A percentile compares a stretch with the other conserved stretches of the same genome.
phyloP scores from a whole-genome alignment of 2,329 filamentous ascomycete genomes.

The Fulvia fulva region DNA sequence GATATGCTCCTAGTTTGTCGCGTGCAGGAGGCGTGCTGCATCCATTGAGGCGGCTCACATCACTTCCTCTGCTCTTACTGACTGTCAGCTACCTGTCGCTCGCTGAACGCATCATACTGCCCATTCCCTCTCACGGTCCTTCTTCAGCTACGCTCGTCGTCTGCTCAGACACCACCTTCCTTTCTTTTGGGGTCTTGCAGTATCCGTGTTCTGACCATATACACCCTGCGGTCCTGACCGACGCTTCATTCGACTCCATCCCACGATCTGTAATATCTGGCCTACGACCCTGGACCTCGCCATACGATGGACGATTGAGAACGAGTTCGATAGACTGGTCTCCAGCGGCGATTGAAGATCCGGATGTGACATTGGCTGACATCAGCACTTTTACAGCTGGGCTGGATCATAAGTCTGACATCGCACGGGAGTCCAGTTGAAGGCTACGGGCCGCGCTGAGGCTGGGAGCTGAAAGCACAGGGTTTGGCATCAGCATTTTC shows the following conservation, averaged over 20 bases:
- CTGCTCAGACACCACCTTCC: conserved; percentile 10
- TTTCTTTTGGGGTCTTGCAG: neutral
- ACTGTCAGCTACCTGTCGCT: conserved; percentile 2
- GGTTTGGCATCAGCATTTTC: neutral
- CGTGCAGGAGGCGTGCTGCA: conserved; percentile 10
- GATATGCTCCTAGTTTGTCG: conserved; percentile 11
- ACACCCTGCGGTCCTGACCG: neutral
- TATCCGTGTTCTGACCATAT: neutral
- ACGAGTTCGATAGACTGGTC: neutral
- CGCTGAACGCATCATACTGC: conserved; percentile 1
- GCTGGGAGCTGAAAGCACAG: neutral
- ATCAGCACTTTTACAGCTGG: neutral
- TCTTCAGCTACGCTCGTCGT: conserved; percentile 9
- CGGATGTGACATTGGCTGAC: neutral
- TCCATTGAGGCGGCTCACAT: conserved; percentile 1
- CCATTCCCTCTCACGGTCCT: conserved; percentile 1
- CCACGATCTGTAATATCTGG: neutral
- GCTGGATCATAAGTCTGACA: too few species aligned
- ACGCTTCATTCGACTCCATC: neutral
- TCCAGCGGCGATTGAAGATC: neutral
- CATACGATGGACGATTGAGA: conserved; percentile 1
- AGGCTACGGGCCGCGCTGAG: conserved; percentile 8
- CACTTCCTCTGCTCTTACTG: conserved; percentile 5
- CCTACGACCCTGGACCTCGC: neutral
- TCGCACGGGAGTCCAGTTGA: neutral